Percentiles rank a stretch among this genome's conserved stretches.
Evolutionary conservation across 257 asterid species (phyloP).

Genomic region (Sherardia arvensis): DNA sequence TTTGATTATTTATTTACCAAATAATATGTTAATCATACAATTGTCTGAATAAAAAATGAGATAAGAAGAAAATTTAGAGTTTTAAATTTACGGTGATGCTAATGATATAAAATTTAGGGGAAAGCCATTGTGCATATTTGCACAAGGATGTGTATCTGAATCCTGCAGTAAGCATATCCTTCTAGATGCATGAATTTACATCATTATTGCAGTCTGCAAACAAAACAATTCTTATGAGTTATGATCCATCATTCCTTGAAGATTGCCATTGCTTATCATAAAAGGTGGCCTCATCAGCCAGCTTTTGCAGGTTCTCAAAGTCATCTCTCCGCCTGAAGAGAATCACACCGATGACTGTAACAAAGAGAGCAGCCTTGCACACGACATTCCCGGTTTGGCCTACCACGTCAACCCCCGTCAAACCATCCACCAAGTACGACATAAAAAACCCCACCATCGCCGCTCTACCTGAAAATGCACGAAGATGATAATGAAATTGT

Average conservation of each 20-base stretch:
- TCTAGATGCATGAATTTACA: not conserved
- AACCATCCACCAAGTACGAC: constrained; percentile 47
- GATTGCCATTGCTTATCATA: constrained; percentile 64
- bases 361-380: constrained; percentile 43
- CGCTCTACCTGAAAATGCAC: constrained; percentile 42
- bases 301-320: constrained; percentile 26
- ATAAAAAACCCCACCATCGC: constrained; percentile 70
- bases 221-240: not conserved
- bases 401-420: constrained; percentile 52
- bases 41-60: no score
- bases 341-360: constrained; percentile 34
- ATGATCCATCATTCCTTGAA: constrained; percentile 50
- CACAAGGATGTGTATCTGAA: no score
- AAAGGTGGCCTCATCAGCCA: constrained; percentile 57
- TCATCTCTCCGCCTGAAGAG: constrained; percentile 38
- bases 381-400: constrained; percentile 59
- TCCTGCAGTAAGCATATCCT: no score
- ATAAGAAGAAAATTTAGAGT: no score
- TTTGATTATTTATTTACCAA: no score
- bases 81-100: no score
- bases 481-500: not conserved
- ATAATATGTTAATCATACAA: no score
- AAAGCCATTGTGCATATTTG: no score
- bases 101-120: no score
- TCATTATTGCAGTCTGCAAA: no score